These are phyloP conservation scores for Besnoitia besnoiti DNA, from an alignment of 169 alveolate species.

Conservation along the genomic window DNA sequence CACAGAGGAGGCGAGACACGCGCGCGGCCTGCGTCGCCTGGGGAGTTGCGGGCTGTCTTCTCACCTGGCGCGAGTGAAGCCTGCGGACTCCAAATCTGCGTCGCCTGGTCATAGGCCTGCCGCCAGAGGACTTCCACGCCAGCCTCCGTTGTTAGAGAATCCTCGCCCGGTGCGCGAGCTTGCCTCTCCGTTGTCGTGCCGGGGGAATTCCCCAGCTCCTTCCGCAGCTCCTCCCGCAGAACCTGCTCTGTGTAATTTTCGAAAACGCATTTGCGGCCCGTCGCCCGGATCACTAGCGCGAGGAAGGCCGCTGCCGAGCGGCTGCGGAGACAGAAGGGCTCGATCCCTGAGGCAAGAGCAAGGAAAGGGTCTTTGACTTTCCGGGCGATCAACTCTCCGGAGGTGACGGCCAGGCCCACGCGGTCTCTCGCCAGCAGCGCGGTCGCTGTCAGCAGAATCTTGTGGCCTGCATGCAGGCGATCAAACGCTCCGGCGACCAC, in stretches of 20 bases:
- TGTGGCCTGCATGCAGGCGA: conserved; percentile 78
- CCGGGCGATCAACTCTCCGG: conserved; percentile 66
- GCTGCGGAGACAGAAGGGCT: conserved; percentile 54
- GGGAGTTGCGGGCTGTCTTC: not conserved
- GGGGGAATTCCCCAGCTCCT: too few species aligned
- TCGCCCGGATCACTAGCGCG: conserved; percentile 47
- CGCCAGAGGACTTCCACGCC: not conserved
- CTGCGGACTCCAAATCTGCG: not conserved
- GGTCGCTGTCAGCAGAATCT: conserved; percentile 73
- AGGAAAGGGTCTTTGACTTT: conserved; percentile 50
- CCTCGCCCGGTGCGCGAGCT: not conserved
- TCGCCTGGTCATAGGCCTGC: not conserved
- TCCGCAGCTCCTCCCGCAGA: not conserved
- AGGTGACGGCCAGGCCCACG: conserved; percentile 70
- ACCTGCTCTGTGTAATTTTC: not conserved
- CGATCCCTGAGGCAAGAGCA: conserved; percentile 60
- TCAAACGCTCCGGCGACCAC: conserved; percentile 78
- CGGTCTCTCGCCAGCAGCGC: conserved; percentile 65
- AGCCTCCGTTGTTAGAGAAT: not conserved
- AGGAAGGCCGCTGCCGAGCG: conserved; percentile 56
- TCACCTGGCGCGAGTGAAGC: not conserved
- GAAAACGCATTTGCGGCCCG: conserved; percentile 28
- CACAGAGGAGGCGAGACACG: not conserved
- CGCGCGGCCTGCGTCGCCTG: not conserved
- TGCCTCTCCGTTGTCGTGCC: too few species aligned